Evolutionary conservation across 2,329 filamentous ascomycete genomes (phyloP), one percentile per base, ranked within the genome.

Genomic region (Aspergillus udagawae): DNA sequence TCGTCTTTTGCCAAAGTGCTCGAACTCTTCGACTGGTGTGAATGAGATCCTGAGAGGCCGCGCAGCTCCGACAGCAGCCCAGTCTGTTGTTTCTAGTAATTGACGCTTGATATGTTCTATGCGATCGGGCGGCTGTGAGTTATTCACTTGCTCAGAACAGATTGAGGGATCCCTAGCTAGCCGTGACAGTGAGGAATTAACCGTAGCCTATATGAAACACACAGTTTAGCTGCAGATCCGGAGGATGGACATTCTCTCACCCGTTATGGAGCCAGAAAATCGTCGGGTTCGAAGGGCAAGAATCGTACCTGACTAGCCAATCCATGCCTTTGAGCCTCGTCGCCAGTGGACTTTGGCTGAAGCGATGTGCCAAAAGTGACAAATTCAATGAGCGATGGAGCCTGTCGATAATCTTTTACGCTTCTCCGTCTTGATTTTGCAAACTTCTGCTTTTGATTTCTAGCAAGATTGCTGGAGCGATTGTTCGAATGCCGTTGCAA

Each of bases 401-500:
- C 41, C 9, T n/a, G 21, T 48, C 50, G 44, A 41, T 55, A 53
- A 20, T 21, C 56, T 53, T 62, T 65, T 48, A 58, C 35, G 42
- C 53, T 52, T 47, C 64, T 60, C 52, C 61, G 55, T 47, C 64
- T 67, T 8, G 67, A 66, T 56, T 68, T 73, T 42, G 67, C 70
- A 57, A 76, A 74, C 41, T 68, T 68, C 45, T 71, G 67, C 55
- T 65, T 73, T 63, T 72, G 69, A 32, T 57, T 56, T 49, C 66
- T 69, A 53, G 64, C 62, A 6, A 65, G 49, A 5, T 60, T 61
- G 44, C 66, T 64, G 45, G 67, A 58, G 41, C 63, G 71, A 55
- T 65, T 65, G 53, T 66, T 69, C 12, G 74, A 73, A 62, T 77
- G 71, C 41, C 75, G 75, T 51, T 71, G 70, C 25, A 79, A 66